phyloP scores from a whole-genome alignment of 371 early-diverging fungal genomes.

The Apophysomyces variabilis region DNA sequence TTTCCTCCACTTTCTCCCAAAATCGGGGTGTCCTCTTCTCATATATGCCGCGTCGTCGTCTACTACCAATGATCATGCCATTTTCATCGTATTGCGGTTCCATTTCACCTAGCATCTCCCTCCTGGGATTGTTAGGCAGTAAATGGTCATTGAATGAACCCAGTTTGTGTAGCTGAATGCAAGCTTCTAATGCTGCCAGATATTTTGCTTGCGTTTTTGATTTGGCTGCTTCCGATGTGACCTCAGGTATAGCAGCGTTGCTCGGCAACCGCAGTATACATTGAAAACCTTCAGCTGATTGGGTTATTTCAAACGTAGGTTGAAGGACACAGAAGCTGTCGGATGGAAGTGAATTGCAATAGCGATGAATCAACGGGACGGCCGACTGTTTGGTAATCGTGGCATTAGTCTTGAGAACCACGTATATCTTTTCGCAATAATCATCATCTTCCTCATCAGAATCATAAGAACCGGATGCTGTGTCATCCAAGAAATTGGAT shows the following conservation, averaged over 20 bases:
- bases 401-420: constrained; percentile 66
- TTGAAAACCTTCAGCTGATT: constrained; percentile 37
- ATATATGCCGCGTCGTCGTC: constrained; percentile 43
- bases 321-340: constrained; percentile 57
- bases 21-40: constrained; percentile 47
- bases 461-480: constrained; percentile 29
- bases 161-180: constrained; percentile 63
- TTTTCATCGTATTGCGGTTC: constrained; percentile 46
- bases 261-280: constrained; percentile 67
- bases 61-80: constrained; percentile 53
- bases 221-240: constrained; percentile 58
- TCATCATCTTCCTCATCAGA: constrained; percentile 37
- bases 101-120: constrained; percentile 50
- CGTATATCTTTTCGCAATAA: constrained; percentile 35
- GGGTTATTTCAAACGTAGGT: constrained; percentile 52
- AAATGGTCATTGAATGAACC: constrained; percentile 81
- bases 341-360: constrained; percentile 64
- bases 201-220: constrained; percentile 74
- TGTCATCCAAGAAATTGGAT: constrained; percentile 6
- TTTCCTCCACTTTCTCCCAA: constrained; percentile 33
- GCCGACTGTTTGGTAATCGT: constrained; percentile 66
- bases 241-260: constrained; percentile 64
- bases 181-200: constrained; percentile 72
- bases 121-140: constrained; percentile 50
- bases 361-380: constrained; percentile 63